Percentiles rank a stretch among this genome's conserved stretches.
Evolutionary conservation across 2,329 filamentous ascomycete species (phyloP).

Genomic region (Endocalyx cinctus): DNA sequence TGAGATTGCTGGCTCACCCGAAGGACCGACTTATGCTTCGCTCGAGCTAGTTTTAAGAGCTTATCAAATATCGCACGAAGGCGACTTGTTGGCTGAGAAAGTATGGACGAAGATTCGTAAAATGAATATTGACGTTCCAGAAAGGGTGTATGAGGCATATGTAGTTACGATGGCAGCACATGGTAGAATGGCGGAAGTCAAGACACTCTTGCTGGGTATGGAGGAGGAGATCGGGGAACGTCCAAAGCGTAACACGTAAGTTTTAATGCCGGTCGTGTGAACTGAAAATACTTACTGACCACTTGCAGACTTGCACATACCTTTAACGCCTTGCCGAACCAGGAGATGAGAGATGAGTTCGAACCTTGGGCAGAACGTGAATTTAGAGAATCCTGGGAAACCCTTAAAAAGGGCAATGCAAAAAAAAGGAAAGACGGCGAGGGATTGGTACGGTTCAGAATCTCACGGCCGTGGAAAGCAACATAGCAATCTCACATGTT

Average conservation of each 20-base stretch:
- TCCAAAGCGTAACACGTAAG: constrained; percentile 23
- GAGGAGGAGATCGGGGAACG: constrained; percentile 51
- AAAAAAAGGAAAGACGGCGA: constrained; percentile 36
- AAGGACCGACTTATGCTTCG: constrained; percentile 80
- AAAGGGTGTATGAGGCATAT: constrained; percentile 70
- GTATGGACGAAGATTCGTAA: constrained; percentile 68
- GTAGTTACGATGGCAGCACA: constrained; percentile 71
- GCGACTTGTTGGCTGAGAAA: constrained; percentile 56
- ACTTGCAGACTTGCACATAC: constrained; percentile 58
- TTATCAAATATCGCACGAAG: constrained; percentile 59
- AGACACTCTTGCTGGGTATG: constrained; percentile 62
- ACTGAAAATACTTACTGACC: constrained; percentile 11
- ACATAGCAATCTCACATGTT: too few relatives aligned
- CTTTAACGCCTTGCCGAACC: constrained; percentile 67
- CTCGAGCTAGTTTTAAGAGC: constrained; percentile 77
- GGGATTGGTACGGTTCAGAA: constrained; percentile 45
- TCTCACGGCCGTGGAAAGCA: constrained; percentile 44
- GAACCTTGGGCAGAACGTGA: constrained; percentile 67
- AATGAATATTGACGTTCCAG: constrained; percentile 76
- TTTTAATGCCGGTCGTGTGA: constrained; percentile 1
- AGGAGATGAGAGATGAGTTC: constrained; percentile 62
- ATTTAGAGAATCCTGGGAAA: constrained; percentile 66
- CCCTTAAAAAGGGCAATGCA: constrained; percentile 55
- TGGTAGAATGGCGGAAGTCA: constrained; percentile 63
- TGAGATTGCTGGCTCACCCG: constrained; percentile 74